These are phyloP conservation scores for Diaporthe nobilis DNA, from an alignment of 2,329 filamentous ascomycete species.

Conservation along the genomic window DNA sequence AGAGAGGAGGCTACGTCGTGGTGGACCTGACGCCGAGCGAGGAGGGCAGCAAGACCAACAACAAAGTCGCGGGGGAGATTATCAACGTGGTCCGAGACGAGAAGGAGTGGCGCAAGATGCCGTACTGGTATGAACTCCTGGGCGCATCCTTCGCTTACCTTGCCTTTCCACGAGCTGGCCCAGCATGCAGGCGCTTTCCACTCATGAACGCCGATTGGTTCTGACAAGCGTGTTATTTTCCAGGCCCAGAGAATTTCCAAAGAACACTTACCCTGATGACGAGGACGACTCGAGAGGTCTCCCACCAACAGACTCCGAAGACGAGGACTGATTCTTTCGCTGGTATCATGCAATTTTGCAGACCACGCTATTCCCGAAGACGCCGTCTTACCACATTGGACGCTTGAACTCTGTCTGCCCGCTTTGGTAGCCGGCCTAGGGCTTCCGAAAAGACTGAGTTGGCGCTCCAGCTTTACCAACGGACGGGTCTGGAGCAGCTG, in stretches of 20 bases:
- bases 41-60: constrained; percentile 70
- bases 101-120: constrained; percentile 89
- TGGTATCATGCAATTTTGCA: too few relatives aligned
- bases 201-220: background rate
- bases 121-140: constrained; percentile 78
- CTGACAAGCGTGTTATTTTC: constrained; percentile 21
- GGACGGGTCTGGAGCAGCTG: background rate
- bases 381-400: constrained; percentile 5
- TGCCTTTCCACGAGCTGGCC: background rate
- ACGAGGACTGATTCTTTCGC: constrained; percentile 61
- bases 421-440: constrained; percentile 40
- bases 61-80: constrained; percentile 89
- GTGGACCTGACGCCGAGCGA: constrained; percentile 77
- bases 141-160: background rate
- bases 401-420: constrained; percentile 28
- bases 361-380: background rate
- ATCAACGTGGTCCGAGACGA: constrained; percentile 94
- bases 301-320: constrained; percentile 85
- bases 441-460: background rate
- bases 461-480: background rate
- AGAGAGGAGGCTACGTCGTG: constrained; percentile 88
- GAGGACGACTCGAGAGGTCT: constrained; percentile 87
- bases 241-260: constrained; percentile 86
- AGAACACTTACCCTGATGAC: constrained; percentile 74
- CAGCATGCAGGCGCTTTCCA: background rate